phyloP scores from a whole-genome alignment of 148 eudicot species.

The Nyssa sinensis region DNA sequence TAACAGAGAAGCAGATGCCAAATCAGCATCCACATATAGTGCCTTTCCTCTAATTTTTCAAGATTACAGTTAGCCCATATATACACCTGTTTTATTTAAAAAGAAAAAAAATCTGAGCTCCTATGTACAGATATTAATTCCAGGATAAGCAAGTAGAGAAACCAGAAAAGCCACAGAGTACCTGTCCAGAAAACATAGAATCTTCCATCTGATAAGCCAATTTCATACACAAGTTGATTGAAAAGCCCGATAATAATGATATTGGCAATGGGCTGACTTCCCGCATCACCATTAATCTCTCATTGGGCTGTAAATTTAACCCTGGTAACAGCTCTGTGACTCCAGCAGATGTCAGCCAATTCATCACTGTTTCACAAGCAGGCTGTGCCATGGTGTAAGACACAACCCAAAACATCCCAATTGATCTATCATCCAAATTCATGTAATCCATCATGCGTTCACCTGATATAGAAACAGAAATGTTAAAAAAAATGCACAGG shows the following conservation, averaged over 20 bases:
- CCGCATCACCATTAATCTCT: conserved; percentile 76
- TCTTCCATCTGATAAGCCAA: conserved; percentile 91
- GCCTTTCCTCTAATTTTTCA: neutral
- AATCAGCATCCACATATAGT: too few species aligned
- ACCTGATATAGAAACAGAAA: conserved; percentile 39
- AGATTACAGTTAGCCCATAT: neutral
- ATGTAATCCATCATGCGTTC: conserved; percentile 79
- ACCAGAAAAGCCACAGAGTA: conserved; percentile 17
- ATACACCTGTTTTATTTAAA: neutral
- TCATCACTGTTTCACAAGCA: conserved; percentile 89
- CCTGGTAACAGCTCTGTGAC: conserved; percentile 64
- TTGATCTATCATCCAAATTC: conserved; percentile 87
- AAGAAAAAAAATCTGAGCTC: neutral
- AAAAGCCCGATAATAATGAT: conserved; percentile 80
- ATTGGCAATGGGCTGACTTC: conserved; percentile 88
- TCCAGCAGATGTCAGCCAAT: conserved; percentile 86
- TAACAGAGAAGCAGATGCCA: neutral
- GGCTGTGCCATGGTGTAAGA: conserved; percentile 91
- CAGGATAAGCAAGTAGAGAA: conserved; percentile 1
- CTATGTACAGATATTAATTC: neutral
- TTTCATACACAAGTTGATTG: conserved; percentile 75
- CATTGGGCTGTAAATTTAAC: conserved; percentile 69
- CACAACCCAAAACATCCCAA: conserved; percentile 98
- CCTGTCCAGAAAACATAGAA: conserved; percentile 91
- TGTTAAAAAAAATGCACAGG: neutral